These are phyloP conservation scores for Paulownia fortunei DNA, from an alignment of 257 asterid species.

Conservation along the genomic window DNA sequence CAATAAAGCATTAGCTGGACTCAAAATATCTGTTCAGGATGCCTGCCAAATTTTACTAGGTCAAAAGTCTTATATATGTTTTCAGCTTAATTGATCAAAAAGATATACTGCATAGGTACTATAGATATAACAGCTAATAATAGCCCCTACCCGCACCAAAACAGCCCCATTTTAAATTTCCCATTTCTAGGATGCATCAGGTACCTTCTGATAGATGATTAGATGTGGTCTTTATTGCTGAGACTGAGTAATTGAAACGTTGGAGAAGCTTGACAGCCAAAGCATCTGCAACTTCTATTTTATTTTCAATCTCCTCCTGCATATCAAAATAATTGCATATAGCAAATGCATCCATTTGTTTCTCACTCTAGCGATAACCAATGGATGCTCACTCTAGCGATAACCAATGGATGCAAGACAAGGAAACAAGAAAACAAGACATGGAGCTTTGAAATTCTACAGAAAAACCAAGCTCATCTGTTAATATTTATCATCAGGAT, in stretches of 20 bases:
- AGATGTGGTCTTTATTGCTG: slow-evolving; percentile 86
- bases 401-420: slow-evolving; percentile 11
- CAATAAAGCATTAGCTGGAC: neutral
- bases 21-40: slow-evolving; percentile 4
- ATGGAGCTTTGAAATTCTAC: slow-evolving; percentile 1
- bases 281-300: slow-evolving; percentile 95
- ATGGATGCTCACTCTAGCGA: neutral
- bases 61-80: neutral
- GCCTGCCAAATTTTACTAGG: neutral
- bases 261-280: slow-evolving; percentile 89
- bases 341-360: slow-evolving; percentile 19
- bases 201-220: slow-evolving; percentile 89
- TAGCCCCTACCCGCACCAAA: slow-evolving; percentile 10
- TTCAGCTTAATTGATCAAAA: slow-evolving; percentile 2
- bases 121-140: neutral
- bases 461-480: neutral
- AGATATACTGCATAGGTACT: neutral
- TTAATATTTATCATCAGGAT: neutral
- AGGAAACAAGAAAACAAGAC: slow-evolving; percentile 22
- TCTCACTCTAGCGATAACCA: neutral
- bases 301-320: slow-evolving; percentile 94
- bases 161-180: neutral
- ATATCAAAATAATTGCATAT: slow-evolving; percentile 25
- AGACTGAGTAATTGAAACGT: slow-evolving; percentile 86
- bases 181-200: slow-evolving; percentile 15